Evolutionary conservation across 352 stramenopile species (phyloP), one percentile per base, ranked within the genome.

Genomic region (Pythium utonaiense): DNA sequence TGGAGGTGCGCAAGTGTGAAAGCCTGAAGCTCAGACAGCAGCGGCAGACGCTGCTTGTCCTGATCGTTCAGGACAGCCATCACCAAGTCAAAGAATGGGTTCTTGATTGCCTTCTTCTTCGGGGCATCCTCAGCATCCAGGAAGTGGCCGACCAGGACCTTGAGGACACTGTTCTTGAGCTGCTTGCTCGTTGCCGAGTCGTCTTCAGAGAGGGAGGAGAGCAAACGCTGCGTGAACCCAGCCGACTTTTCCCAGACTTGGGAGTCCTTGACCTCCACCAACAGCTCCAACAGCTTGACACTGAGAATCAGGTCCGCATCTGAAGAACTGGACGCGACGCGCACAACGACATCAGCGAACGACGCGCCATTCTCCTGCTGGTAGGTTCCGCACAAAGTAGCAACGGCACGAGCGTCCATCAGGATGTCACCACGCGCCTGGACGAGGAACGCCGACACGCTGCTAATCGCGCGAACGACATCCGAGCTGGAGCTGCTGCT

Each of bases 401-500:
- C 28, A 3, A 91, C 64, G 6, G 85, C 83, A 47, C 71, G 71
- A 8, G 60, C 61, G 64, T 95, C 86, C 82, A 93, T 92, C 24
- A 77, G 6, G 30, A 95, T 87, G 53, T 95, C 86, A 33, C 85
- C 66, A 51, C 88, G 88, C 16, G 78, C 78, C 13, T 82, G 53
- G 12, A 92, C 17, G 2, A 95, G 66, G n/a, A 77, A 84, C 5
- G 51, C 27, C 3, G 66, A 66, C 1, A 78, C 72, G 21, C 72
- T 67, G 6, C 67, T 56, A 10, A 84, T 69, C 21, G 64, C 53
- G 34, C 75, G 71, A 25, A 85, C 38, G 9, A 75, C 57, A 17
- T 55, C 19, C 31, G 63, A 70, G 0, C 63, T 66, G 16, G 56
- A 58, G 13, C 58, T 44, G 27, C 75, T 16, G 8, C 14, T 31